Conservation (phyloP, 108 stramenopile species). For the Nitzschia sp. region DNA sequence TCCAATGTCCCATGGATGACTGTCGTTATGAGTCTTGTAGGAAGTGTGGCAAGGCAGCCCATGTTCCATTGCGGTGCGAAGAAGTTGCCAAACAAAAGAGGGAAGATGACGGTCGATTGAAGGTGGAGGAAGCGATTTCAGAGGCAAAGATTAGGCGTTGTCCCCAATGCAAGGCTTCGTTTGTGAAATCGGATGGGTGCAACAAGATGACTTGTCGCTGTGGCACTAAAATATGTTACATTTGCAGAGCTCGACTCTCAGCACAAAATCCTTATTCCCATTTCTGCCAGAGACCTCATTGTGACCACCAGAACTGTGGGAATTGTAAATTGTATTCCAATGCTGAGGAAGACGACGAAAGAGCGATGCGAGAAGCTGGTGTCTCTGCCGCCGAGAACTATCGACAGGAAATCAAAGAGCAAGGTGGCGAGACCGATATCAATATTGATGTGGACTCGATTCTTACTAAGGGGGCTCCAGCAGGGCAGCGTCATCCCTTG, state of each 20-base stretch:
- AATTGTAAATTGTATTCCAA: conserved; percentile 77
- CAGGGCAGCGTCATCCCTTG: too few relatives aligned
- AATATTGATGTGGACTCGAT: conserved; percentile 34
- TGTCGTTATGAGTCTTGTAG: conserved; percentile 78
- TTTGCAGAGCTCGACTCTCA: conserved; percentile 64
- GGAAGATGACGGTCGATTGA: conserved; percentile 58
- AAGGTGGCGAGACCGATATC: conserved; percentile 57
- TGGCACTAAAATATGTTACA: conserved; percentile 70
- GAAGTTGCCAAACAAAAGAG: conserved; percentile 69
- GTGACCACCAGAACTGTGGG: conserved; percentile 65
- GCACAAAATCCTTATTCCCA: conserved; percentile 58
- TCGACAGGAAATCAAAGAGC: conserved; percentile 47
- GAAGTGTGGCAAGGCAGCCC: conserved; percentile 74
- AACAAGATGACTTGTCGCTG: conserved; percentile 89
- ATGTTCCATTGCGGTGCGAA: conserved; percentile 72
- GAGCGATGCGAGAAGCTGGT: conserved; percentile 75
- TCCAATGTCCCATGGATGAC: conserved; percentile 58
- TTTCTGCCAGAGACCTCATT: conserved; percentile 82
- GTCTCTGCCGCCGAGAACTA: conserved; percentile 58
- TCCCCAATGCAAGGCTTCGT: conserved; percentile 71
- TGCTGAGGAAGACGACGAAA: conserved; percentile 57
- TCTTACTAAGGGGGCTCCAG: conserved; percentile 1
- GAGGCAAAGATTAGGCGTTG: conserved; percentile 77
- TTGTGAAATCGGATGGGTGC: conserved; percentile 74
- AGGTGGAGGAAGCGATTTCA: conserved; percentile 87